Evolutionary conservation across 1,284 basidiomycete genomes (phyloP).

Genomic region (Sporisorium iseilematis-ciliati): DNA sequence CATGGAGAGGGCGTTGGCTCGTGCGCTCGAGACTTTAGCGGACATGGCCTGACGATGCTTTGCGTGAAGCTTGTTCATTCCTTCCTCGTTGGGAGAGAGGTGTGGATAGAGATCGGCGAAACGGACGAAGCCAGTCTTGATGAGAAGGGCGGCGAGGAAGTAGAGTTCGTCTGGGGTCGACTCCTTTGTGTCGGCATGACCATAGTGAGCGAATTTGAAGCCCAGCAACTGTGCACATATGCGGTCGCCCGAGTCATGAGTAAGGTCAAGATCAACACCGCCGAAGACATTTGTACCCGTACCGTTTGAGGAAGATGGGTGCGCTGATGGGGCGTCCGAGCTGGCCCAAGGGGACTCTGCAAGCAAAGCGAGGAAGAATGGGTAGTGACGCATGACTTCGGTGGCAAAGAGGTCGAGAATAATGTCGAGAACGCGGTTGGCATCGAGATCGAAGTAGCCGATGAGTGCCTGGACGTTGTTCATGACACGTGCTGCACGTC

Average conservation of each 20-base stretch:
- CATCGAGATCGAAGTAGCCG: conserved; percentile 93
- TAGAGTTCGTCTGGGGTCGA: conserved; percentile 80
- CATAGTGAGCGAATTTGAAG: conserved; percentile 93
- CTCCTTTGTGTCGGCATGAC: conserved; percentile 72
- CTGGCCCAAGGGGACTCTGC: conserved; percentile 83
- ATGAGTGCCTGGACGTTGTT: conserved; percentile 62
- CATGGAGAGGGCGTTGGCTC: conserved; percentile 82
- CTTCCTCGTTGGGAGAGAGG: conserved; percentile 72
- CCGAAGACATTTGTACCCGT: conserved; percentile 13
- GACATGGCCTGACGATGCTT: conserved; percentile 79
- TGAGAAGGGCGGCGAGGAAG: conserved; percentile 85
- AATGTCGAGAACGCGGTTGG: conserved; percentile 91
- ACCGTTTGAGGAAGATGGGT: conserved; percentile 7
- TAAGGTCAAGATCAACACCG: conserved; percentile 35
- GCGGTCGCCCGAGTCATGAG: conserved; percentile 72
- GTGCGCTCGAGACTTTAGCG: conserved; percentile 74
- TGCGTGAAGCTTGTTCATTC: conserved; percentile 73
- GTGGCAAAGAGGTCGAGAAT: conserved; percentile 90
- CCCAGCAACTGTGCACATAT: conserved; percentile 87
- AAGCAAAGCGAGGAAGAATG: conserved; percentile 90
- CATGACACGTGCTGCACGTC: conserved; percentile 64
- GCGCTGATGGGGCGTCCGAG: conserved; percentile 14
- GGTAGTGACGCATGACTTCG: conserved; percentile 84
- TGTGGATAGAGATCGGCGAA: conserved; percentile 88
- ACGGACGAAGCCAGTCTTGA: conserved; percentile 86